phyloP scores from a whole-genome alignment of 2,329 filamentous ascomycete genomes.

The Paramyrothecium roridum region DNA sequence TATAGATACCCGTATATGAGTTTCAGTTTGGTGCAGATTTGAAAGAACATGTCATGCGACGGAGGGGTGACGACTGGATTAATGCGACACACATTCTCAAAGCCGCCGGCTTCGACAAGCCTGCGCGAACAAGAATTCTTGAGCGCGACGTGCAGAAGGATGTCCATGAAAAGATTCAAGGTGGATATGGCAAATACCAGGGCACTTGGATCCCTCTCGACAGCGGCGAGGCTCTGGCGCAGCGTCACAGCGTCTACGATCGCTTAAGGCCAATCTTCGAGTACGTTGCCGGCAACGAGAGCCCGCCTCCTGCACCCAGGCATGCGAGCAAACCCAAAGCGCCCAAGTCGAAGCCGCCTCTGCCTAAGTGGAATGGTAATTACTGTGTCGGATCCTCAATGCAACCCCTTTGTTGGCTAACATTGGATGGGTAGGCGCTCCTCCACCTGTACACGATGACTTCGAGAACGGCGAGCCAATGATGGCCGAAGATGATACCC shows the following conservation, averaged over 20 bases:
- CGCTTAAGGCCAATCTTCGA: conserved; percentile 87
- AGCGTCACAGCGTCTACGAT: conserved; percentile 82
- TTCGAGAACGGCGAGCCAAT: conserved; percentile 61
- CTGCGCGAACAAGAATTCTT: conserved; percentile 87
- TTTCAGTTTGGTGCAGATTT: conserved; percentile 78
- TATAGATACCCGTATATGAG: conserved; percentile 89
- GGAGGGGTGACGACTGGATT: conserved; percentile 92
- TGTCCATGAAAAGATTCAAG: conserved; percentile 95
- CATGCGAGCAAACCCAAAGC: conserved; percentile 85
- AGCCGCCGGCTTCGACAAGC: conserved; percentile 95
- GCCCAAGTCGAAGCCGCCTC: conserved; percentile 45
- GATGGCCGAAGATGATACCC: conserved; percentile 74
- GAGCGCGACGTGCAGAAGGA: conserved; percentile 97
- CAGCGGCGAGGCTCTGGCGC: conserved; percentile 76
- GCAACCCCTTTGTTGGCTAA: conserved; percentile 1
- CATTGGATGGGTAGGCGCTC: conserved; percentile 17
- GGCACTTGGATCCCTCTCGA: conserved; percentile 95
- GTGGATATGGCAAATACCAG: conserved; percentile 98
- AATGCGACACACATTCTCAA: conserved; percentile 99
- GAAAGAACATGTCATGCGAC: conserved; percentile 90
- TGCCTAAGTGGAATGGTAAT: conserved; percentile 53
- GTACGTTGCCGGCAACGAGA: conserved; percentile 78
- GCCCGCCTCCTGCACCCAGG: conserved; percentile 89
- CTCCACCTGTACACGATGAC: conserved; percentile 45
- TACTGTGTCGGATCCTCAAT: conserved; percentile 4